phyloP scores from a whole-genome alignment of 441 rosid genomes.

The Pelargonium citronellum region DNA sequence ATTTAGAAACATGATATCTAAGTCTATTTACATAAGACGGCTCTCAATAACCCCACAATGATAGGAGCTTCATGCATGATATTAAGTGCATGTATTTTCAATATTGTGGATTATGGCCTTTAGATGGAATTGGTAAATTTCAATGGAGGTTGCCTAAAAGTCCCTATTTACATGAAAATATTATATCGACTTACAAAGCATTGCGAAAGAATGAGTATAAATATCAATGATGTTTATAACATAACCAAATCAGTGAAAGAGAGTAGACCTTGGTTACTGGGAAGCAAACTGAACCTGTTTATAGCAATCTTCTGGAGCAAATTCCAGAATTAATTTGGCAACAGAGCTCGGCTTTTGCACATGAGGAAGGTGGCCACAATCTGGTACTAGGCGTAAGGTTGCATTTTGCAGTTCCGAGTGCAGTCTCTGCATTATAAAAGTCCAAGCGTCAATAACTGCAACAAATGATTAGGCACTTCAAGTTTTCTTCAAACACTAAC shows the following conservation, averaged over 20 bases:
- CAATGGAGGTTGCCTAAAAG: too few relatives aligned
- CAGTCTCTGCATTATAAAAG: slow-evolving; percentile 32
- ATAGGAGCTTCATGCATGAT: too few relatives aligned
- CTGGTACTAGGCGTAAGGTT: slow-evolving; percentile 37
- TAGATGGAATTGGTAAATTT: too few relatives aligned
- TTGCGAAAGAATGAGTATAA: not conserved
- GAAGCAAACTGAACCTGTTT: slow-evolving; percentile 5
- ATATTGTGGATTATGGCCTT: too few relatives aligned
- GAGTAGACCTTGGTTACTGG: not conserved
- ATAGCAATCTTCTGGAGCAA: slow-evolving; percentile 21
- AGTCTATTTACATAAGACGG: not conserved
- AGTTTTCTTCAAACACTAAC: not conserved
- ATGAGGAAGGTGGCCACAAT: slow-evolving; percentile 57
- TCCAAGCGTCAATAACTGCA: not conserved
- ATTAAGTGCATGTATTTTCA: too few relatives aligned
- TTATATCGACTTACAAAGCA: not conserved
- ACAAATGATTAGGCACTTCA: slow-evolving; percentile 30
- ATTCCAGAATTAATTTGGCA: slow-evolving; percentile 37
- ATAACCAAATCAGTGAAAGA: slow-evolving; percentile 4
- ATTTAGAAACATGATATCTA: not conserved
- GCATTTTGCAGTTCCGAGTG: slow-evolving; percentile 46
- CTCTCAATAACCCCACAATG: too few relatives aligned
- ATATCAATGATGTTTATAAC: not conserved
- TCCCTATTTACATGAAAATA: not conserved
- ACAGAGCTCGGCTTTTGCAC: slow-evolving; percentile 49